Evolutionary conservation across 2,329 filamentous ascomycete species (phyloP).

Genomic region (Penicillium hordei): DNA sequence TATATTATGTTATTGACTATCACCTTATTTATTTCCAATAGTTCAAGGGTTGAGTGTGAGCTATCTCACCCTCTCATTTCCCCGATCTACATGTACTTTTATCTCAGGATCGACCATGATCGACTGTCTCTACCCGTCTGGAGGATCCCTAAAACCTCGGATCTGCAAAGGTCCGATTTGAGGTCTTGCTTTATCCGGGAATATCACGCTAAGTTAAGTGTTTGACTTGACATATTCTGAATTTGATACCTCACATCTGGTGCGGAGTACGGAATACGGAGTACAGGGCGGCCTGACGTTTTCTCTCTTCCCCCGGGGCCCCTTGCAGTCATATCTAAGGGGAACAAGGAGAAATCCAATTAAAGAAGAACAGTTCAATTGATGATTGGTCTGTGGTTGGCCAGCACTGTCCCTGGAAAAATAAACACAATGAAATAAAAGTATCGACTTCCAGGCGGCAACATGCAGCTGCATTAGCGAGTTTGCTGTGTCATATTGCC

Average conservation of each 20-base stretch:
- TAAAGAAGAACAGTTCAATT: neutral
- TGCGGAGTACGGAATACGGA: neutral
- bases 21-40: conserved; percentile 4
- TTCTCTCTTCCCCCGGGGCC: neutral
- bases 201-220: neutral
- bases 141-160: conserved; percentile 12
- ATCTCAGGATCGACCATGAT: neutral
- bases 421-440: neutral
- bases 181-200: neutral
- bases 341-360: neutral
- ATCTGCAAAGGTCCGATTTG: neutral
- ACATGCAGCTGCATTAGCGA: neutral
- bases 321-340: conserved; percentile 1
- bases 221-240: neutral
- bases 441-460: neutral
- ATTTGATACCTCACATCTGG: conserved; percentile 25
- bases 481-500: conserved; percentile 6
- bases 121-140: conserved; percentile 15
- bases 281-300: conserved; percentile 2
- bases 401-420: conserved; percentile 1
- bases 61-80: conserved; percentile 7
- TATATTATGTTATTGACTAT: neutral
- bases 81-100: neutral
- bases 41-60: neutral
- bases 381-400: neutral